A percentile compares a stretch with the other conserved stretches of the same genome.
Evolutionary conservation across 352 stramenopile genomes (phyloP).

Genomic region (Phytophthora idaei): DNA sequence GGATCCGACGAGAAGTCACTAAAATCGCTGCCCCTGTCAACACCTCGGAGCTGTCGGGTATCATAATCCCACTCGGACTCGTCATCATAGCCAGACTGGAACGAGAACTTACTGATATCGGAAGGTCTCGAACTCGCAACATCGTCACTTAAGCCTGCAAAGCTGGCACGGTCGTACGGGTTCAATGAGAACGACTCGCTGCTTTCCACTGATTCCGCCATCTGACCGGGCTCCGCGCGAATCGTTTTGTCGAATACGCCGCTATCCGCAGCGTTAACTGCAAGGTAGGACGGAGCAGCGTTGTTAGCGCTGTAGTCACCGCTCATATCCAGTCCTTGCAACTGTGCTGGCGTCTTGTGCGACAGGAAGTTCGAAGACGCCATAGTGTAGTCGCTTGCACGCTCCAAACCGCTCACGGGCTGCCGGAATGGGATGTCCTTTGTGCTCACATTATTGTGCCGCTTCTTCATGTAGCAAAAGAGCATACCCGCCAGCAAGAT

Average conservation of each 20-base stretch:
- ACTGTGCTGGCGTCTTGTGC: slow-evolving; percentile 56
- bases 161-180: slow-evolving; percentile 71
- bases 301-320: slow-evolving; percentile 48
- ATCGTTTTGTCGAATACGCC: slow-evolving; percentile 41
- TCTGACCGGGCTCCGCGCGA: slow-evolving; percentile 17
- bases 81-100: slow-evolving; percentile 77
- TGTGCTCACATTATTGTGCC: slow-evolving; percentile 54
- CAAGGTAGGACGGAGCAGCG: slow-evolving; percentile 42
- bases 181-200: slow-evolving; percentile 78
- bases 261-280: slow-evolving; percentile 33
- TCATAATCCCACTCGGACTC: slow-evolving; percentile 79
- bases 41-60: slow-evolving; percentile 40
- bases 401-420: slow-evolving; percentile 40
- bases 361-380: slow-evolving; percentile 73
- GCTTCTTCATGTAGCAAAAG: slow-evolving; percentile 77
- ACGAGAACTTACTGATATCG: slow-evolving; percentile 74
- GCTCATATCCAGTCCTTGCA: slow-evolving; percentile 37
- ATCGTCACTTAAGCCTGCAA: slow-evolving; percentile 67
- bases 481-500: slow-evolving; percentile 71
- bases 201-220: slow-evolving; percentile 27
- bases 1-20: slow-evolving; percentile 46
- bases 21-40: slow-evolving; percentile 33
- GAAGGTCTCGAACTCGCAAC: slow-evolving; percentile 54
- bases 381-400: slow-evolving; percentile 61
- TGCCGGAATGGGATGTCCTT: slow-evolving; percentile 83